Conservation (phyloP, 2,329 filamentous ascomycete species). For the Sporothrix mexicana region DNA sequence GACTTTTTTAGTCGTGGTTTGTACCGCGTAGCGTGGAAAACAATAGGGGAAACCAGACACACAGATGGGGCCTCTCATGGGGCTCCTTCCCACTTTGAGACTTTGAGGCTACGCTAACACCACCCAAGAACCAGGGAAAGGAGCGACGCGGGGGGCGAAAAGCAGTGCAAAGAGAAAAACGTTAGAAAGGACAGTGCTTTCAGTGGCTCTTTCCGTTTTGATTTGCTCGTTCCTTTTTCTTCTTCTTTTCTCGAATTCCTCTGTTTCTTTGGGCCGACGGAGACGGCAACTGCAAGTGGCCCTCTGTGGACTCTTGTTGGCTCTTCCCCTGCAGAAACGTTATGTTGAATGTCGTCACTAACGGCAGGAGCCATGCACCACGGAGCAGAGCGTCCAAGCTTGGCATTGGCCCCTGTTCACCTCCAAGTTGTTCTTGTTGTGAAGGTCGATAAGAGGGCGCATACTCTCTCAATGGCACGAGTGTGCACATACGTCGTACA, state of each 20-base stretch:
- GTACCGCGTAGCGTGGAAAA: constrained; percentile 5
- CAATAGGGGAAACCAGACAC: constrained; percentile 11
- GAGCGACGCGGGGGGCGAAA: constrained; percentile 27
- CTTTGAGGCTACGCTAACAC: constrained; percentile 13
- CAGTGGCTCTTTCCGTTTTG: constrained; percentile 3
- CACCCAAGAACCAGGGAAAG: constrained; percentile 4
- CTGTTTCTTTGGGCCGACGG: neutral
- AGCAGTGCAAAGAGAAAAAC: neutral
- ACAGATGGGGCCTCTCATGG: neutral
- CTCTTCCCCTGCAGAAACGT: neutral
- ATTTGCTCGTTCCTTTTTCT: neutral
- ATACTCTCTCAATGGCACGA: neutral
- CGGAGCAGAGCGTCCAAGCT: neutral
- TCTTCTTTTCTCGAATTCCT: neutral
- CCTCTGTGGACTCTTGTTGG: neutral
- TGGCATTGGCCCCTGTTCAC: neutral
- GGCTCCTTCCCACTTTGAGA: constrained; percentile 21
- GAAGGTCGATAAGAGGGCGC: neutral
- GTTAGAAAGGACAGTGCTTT: neutral
- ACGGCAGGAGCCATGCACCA: constrained; percentile 19
- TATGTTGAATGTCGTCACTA: constrained; percentile 16
- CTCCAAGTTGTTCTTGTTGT: neutral
- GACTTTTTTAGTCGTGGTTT: neutral
- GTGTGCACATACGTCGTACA: neutral
- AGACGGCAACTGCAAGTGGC: neutral